Conservation (phyloP, 78 protist species). For the Dictyostelium intermedium region DNA sequence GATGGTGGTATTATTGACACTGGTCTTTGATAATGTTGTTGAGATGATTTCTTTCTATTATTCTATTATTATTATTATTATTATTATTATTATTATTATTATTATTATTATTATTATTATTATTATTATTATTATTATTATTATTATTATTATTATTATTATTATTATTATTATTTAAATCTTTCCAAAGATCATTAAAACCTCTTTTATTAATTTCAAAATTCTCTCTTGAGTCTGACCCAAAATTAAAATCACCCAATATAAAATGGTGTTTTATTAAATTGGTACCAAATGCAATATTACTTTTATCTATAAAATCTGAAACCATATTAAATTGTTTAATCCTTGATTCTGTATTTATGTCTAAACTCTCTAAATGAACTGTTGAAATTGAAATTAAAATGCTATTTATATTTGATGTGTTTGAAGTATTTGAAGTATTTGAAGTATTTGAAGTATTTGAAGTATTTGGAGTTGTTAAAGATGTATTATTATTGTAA, state of each 20-base stretch:
- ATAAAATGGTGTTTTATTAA: not conserved
- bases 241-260: slow-evolving; percentile 64
- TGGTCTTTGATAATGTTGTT: not conserved
- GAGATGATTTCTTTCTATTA: too few relatives aligned
- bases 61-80: not conserved
- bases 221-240: slow-evolving; percentile 18
- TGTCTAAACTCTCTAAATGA: slow-evolving; percentile 60
- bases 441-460: not conserved
- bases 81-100: not conserved
- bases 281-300: not conserved
- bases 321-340: slow-evolving; percentile 43
- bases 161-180: not conserved
- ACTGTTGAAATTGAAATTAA: slow-evolving; percentile 38
- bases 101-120: not conserved
- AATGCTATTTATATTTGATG: not conserved
- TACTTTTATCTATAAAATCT: not conserved
- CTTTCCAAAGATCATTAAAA: slow-evolving; percentile 35
- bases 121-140: slow-evolving; percentile 1
- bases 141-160: not conserved
- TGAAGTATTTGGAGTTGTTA: not conserved
- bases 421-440: not conserved
- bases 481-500: not conserved
- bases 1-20: not conserved
- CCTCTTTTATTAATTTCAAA: not conserved
- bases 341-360: not conserved